Base-by-base conservation (phyloP, 805 yeast species). In the Candida corydali region DNA sequence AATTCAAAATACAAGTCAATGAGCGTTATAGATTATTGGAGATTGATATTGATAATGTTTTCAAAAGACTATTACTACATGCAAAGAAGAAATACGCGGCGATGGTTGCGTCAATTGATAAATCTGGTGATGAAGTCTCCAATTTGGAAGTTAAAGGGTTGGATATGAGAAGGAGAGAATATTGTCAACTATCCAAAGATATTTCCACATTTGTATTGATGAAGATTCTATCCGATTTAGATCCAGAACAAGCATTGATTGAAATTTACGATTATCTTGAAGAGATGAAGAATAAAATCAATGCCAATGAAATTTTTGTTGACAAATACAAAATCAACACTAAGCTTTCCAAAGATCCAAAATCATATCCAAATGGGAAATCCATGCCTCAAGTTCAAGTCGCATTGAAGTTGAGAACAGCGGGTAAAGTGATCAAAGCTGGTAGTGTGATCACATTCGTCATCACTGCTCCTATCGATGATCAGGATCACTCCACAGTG, bases 61-160 rank as follows among this genome's bases (percentile, higher is more conserved):
- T 87, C 65, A 83, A 86, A 52, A 77, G 86, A 45, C 66, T 93
- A 36, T 68, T 93, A 38, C 65, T 93, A 35, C 95, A 87, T 57
- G 86, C 96, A n/a, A 93, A 93, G 68, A 93, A 93, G 76, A 93
- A 93, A 63, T 93, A 93, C 56, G 98, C 98, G 7, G 98, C 98
- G 1, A 69, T 89, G 65, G 83, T 80, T 50, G 76, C 76, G 20
- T 58, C 74, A 1, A 49, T 69, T 41, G 70, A 71, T 48, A 62
- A 45, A 41, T 65, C 66, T 26, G 74, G 76, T 8, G 77, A 82
- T 40, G 69, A 63, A 34, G 37, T 40, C 3, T 65, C 80, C 5
- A 56, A 65, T 14, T 67, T 91, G 44, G 97, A 93, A 59, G 96
- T 91, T 29, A 93, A 93, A 58, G 99, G 99, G 52, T 73, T 93